phyloP scores from a whole-genome alignment of 2,329 filamentous ascomycete genomes.

The Penicillium digitatum region DNA sequence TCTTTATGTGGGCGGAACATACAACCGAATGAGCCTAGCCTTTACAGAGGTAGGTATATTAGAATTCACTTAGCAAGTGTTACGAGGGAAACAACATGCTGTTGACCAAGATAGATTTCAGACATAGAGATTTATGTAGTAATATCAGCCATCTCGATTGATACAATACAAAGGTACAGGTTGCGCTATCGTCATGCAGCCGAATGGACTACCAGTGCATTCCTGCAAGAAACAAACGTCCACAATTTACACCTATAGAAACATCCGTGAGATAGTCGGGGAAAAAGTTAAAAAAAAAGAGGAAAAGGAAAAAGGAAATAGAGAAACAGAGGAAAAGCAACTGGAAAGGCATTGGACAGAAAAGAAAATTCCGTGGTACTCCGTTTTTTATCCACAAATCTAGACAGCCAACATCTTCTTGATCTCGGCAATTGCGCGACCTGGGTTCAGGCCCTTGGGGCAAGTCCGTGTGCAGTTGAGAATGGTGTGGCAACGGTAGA shows the following conservation, averaged over 20 bases:
- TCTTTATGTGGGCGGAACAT: slow-evolving; percentile 10
- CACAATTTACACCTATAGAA: slow-evolving; percentile 30
- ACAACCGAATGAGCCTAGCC: slow-evolving; percentile 13
- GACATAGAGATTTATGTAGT: neutral
- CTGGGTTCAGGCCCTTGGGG: slow-evolving; percentile 97
- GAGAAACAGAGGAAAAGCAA: slow-evolving; percentile 18
- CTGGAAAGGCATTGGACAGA: slow-evolving; percentile 24
- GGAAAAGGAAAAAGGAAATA: slow-evolving; percentile 10
- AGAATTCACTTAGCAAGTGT: neutral
- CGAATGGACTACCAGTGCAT: slow-evolving; percentile 24
- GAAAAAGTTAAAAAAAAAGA: too few species aligned
- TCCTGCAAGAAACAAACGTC: slow-evolving; percentile 24
- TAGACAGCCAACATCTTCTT: slow-evolving; percentile 84
- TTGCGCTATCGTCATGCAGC: slow-evolving; percentile 10
- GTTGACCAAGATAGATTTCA: neutral
- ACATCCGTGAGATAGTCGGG: slow-evolving; percentile 19
- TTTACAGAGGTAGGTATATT: neutral
- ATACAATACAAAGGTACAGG: slow-evolving; percentile 5
- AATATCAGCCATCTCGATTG: neutral
- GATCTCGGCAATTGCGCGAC: slow-evolving; percentile 91
- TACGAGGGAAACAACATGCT: neutral
- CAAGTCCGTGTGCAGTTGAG: slow-evolving; percentile 97
- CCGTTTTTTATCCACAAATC: slow-evolving; percentile 26
- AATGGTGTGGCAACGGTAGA: slow-evolving; percentile 99
- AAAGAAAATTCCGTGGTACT: slow-evolving; percentile 23